phyloP scores from a whole-genome alignment of 371 early-diverging fungal species.

The Mucor sp. region DNA sequence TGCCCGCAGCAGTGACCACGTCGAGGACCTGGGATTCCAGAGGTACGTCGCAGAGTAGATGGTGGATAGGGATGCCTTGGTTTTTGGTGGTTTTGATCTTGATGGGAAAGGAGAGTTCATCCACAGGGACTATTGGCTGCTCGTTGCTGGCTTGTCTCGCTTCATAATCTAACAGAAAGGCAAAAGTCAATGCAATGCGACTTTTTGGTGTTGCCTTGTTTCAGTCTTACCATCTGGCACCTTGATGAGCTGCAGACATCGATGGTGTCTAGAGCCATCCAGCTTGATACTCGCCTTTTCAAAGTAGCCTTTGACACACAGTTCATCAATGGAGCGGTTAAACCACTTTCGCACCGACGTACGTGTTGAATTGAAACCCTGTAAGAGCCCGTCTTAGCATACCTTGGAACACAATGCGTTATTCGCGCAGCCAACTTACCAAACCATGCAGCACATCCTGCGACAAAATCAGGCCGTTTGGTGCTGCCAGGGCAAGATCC shows the following conservation, averaged over 20 bases:
- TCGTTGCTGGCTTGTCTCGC: neutral
- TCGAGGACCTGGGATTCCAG: slow-evolving; percentile 23
- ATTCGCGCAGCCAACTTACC: slow-evolving; percentile 18
- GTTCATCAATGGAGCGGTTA: slow-evolving; percentile 30
- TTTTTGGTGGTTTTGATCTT: slow-evolving; percentile 6
- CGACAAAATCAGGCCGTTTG: slow-evolving; percentile 25
- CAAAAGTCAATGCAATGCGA: neutral
- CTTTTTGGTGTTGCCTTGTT: neutral
- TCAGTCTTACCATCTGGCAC: slow-evolving; percentile 13
- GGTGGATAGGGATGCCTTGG: neutral
- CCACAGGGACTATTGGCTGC: neutral
- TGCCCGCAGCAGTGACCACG: slow-evolving; percentile 17
- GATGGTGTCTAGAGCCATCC: neutral
- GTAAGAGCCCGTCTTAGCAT: neutral
- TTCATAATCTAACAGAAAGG: neutral
- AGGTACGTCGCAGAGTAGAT: slow-evolving; percentile 13
- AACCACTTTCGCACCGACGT: slow-evolving; percentile 32
- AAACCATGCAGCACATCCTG: slow-evolving; percentile 38
- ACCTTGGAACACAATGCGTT: neutral
- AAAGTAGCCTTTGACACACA: slow-evolving; percentile 21
- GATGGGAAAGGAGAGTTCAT: neutral
- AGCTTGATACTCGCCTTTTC: slow-evolving; percentile 16
- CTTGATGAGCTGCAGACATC: slow-evolving; percentile 26
- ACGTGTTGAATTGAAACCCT: slow-evolving; percentile 36
- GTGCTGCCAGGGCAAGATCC: slow-evolving; percentile 28